Evolutionary conservation across 116 monocot genomes (phyloP).

Genomic region (Zostera marina): DNA sequence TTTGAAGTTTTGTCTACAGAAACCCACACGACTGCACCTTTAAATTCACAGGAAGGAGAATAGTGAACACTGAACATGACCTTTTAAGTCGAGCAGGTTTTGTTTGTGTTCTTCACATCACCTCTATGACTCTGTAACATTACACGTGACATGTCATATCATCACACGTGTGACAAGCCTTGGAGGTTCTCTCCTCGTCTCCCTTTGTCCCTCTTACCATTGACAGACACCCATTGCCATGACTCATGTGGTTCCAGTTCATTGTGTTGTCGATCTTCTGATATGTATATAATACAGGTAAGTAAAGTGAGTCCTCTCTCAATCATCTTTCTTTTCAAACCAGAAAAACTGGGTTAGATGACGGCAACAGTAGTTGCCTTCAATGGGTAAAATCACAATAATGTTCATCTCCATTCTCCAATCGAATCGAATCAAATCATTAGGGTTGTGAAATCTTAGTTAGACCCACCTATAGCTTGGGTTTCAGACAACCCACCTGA

Average conservation of each 20-base stretch:
- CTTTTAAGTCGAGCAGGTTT: conserved; percentile 3
- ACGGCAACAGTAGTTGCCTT: neutral
- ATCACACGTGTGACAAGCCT: conserved; percentile 10
- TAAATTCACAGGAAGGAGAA: neutral
- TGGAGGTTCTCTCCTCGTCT: neutral
- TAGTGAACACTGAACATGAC: conserved; percentile 3
- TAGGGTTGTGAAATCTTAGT: neutral
- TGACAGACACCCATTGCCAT: conserved; percentile 1
- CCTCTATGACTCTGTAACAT: neutral
- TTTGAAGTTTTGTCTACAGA: conserved; percentile 6
- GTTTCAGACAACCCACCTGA: neutral
- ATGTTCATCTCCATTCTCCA: neutral
- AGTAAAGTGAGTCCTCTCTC: neutral
- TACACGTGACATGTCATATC: conserved; percentile 15
- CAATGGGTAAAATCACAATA: neutral
- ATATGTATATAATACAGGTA: neutral
- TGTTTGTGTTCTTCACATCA: conserved; percentile 1
- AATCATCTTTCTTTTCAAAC: neutral
- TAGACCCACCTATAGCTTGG: too few species aligned
- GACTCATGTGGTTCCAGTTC: too few species aligned
- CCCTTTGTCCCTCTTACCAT: neutral
- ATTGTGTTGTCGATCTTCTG: neutral
- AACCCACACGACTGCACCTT: conserved; percentile 17
- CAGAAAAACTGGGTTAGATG: neutral
- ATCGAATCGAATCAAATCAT: neutral